phyloP scores from a whole-genome alignment of 2,329 filamentous ascomycete genomes.

The Diaporthe humulicola region DNA sequence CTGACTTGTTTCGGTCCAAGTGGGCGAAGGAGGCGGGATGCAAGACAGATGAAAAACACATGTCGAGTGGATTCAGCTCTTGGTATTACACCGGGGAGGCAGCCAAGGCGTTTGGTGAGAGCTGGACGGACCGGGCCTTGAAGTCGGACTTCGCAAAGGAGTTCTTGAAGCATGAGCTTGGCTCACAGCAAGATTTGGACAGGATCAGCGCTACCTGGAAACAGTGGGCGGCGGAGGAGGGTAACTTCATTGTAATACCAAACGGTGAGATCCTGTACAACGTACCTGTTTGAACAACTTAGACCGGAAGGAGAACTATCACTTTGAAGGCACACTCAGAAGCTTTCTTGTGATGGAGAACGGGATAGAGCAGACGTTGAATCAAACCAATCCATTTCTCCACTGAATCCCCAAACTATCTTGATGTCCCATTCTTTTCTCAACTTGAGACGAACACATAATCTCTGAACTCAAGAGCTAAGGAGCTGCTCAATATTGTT shows the following conservation, averaged over 20 bases:
- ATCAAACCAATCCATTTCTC: too few relatives aligned
- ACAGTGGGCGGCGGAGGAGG: conserved; percentile 31
- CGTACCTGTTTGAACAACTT: conserved; percentile 1
- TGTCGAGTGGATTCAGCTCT: conserved; percentile 22
- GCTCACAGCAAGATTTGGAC: conserved; percentile 31
- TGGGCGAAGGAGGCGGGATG: conserved; percentile 36
- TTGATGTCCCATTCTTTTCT: too few relatives aligned
- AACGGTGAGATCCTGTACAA: conserved; percentile 37
- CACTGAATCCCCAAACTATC: too few relatives aligned
- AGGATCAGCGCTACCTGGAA: conserved; percentile 30
- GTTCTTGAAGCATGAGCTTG: conserved; percentile 7
- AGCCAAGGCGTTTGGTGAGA: conserved; percentile 31
- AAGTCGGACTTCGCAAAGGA: conserved; percentile 36
- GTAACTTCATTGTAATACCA: conserved; percentile 32
- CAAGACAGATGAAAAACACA: not conserved
- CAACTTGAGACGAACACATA: too few relatives aligned
- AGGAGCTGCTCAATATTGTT: too few relatives aligned
- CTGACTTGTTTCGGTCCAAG: not conserved
- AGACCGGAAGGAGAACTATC: not conserved
- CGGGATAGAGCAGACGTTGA: too few relatives aligned
- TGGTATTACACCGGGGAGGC: conserved; percentile 36
- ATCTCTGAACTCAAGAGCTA: too few relatives aligned
- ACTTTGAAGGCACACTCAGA: too few relatives aligned
- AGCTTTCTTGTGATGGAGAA: too few relatives aligned
- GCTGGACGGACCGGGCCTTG: conserved; percentile 34